phyloP scores from a whole-genome alignment of 495 filamentous ascomycete species.

The Neurospora sp. region DNA sequence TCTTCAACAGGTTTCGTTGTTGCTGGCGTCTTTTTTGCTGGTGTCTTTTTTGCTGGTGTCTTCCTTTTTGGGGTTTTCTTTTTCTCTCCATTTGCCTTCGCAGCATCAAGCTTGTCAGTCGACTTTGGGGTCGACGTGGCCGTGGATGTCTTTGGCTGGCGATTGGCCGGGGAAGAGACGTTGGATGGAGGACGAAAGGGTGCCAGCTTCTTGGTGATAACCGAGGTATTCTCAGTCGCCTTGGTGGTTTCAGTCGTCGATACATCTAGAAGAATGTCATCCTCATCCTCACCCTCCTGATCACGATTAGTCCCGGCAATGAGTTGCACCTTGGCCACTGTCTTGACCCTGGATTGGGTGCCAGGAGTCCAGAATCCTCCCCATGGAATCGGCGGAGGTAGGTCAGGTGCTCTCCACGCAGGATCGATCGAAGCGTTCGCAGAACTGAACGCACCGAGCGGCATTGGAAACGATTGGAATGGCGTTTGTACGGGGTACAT shows the following conservation, averaged over 20 bases:
- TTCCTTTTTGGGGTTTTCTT: not conserved
- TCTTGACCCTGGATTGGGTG: not conserved
- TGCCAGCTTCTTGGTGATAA: not conserved
- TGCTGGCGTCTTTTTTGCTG: not conserved
- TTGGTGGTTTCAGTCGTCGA: not conserved
- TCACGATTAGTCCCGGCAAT: conserved; percentile 1
- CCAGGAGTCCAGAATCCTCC: not conserved
- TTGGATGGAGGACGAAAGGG: not conserved
- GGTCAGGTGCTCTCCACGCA: conserved; percentile 18
- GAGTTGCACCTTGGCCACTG: conserved; percentile 4
- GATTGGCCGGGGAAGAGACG: not conserved
- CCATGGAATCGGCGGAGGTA: conserved; percentile 11
- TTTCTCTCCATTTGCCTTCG: not conserved
- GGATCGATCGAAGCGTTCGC: conserved; percentile 9
- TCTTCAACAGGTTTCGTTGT: not conserved
- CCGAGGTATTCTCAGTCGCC: not conserved
- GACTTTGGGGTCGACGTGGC: not conserved
- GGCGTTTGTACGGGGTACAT: conserved; percentile 9
- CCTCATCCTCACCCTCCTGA: conserved; percentile 15
- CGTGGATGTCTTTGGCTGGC: not conserved
- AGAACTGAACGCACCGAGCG: conserved; percentile 2
- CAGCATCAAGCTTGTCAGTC: not conserved
- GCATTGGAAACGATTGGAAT: conserved; percentile 2
- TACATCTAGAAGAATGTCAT: conserved; percentile 19
- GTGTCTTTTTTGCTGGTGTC: not conserved